Evolutionary conservation across 2,329 filamentous ascomycete genomes (phyloP).

Genomic region (Pestalotiopsis sp.): DNA sequence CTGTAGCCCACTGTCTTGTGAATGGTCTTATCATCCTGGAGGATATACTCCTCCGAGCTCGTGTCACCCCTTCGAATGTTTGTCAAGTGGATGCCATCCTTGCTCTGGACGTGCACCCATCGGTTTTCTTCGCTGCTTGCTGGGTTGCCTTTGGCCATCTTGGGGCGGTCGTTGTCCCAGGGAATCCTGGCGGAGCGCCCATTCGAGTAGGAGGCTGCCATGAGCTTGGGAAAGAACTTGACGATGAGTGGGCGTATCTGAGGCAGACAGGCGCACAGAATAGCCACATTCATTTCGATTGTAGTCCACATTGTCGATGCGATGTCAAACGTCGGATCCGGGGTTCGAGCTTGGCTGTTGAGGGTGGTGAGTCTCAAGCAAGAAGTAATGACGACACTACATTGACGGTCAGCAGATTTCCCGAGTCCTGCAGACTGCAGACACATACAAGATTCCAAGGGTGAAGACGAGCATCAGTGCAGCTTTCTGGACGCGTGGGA

Average conservation of each 20-base stretch:
- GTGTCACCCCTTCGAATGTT: slow-evolving; percentile 19
- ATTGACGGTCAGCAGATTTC: not conserved
- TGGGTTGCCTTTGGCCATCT: slow-evolving; percentile 14
- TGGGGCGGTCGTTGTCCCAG: slow-evolving; percentile 17
- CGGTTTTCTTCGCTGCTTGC: slow-evolving; percentile 18
- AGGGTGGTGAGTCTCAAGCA: slow-evolving; percentile 42
- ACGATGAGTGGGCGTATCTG: slow-evolving; percentile 32
- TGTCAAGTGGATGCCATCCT: slow-evolving; percentile 20
- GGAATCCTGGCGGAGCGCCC: slow-evolving; percentile 15
- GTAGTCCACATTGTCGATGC: slow-evolving; percentile 37
- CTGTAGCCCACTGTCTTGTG: slow-evolving; percentile 33
- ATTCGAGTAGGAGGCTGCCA: slow-evolving; percentile 23
- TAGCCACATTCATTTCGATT: slow-evolving; percentile 40
- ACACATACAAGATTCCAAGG: slow-evolving; percentile 42
- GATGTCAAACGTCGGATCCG: slow-evolving; percentile 33
- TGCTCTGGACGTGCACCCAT: slow-evolving; percentile 21
- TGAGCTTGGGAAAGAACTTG: slow-evolving; percentile 29
- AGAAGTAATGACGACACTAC: slow-evolving; percentile 31
- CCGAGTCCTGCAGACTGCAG: not conserved
- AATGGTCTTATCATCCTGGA: slow-evolving; percentile 23
- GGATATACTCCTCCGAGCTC: slow-evolving; percentile 22
- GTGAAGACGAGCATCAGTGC: slow-evolving; percentile 43
- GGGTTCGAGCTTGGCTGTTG: slow-evolving; percentile 30
- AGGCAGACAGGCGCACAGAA: slow-evolving; percentile 38
- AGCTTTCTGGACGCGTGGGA: slow-evolving; percentile 39